phyloP scores from a whole-genome alignment of 2,329 filamentous ascomycete genomes.

The Akanthomyces dipterigenus region DNA sequence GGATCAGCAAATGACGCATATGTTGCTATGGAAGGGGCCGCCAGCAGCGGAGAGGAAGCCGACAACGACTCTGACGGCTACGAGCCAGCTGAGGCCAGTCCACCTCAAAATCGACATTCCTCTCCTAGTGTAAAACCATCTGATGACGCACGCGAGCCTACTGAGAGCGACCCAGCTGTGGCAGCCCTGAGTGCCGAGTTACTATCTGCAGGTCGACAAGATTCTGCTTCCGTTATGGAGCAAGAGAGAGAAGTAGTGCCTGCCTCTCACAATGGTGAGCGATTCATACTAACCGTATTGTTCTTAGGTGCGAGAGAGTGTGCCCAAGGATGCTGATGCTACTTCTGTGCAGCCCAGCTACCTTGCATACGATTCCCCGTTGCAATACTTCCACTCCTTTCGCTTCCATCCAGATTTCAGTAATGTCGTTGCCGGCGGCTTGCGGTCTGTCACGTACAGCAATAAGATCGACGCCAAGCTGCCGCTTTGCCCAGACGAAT shows the following conservation, averaged over 20 bases:
- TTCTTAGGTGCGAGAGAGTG: neutral
- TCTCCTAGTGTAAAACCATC: neutral
- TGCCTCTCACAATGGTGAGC: constrained; percentile 1
- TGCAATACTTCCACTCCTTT: constrained; percentile 78
- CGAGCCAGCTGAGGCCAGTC: constrained; percentile 43
- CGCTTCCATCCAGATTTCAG: constrained; percentile 79
- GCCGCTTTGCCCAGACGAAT: constrained; percentile 70
- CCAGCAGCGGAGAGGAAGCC: constrained; percentile 14
- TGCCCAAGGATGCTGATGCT: neutral
- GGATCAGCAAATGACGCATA: constrained; percentile 10
- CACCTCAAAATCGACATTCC: constrained; percentile 15
- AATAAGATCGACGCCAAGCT: constrained; percentile 75
- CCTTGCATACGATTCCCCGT: constrained; percentile 71
- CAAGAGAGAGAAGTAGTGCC: constrained; percentile 35
- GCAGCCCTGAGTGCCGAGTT: constrained; percentile 15
- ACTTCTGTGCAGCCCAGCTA: constrained; percentile 17
- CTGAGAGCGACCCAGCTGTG: constrained; percentile 2
- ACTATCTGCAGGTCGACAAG: constrained; percentile 24
- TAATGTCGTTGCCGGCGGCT: constrained; percentile 63
- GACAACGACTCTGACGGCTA: constrained; percentile 41
- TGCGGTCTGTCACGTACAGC: constrained; percentile 88
- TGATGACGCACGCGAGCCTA: neutral
- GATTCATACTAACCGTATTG: neutral
- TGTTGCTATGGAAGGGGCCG: constrained; percentile 14
- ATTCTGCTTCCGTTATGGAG: constrained; percentile 17